Conservation (phyloP, 805 yeast genomes). For the Kurtzmaniella cleridarum region DNA sequence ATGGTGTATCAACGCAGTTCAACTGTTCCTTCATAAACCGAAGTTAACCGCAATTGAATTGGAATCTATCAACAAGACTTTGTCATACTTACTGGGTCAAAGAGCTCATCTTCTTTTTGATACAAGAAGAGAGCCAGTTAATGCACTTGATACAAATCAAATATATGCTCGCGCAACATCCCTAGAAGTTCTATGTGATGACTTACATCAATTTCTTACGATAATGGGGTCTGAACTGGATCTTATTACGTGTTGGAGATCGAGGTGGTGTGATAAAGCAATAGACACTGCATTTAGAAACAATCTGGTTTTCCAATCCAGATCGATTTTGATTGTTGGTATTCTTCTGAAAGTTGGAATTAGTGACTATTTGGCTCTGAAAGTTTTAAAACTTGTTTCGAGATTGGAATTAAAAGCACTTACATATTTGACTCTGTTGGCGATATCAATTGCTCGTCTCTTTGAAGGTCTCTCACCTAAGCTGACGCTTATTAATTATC, state of each 20-base stretch:
- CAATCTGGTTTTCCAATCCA: constrained; percentile 55
- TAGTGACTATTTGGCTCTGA: constrained; percentile 44
- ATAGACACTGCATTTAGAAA: constrained; percentile 56
- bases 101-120: constrained; percentile 68
- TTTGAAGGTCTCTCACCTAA: constrained; percentile 42
- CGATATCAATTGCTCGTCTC: constrained; percentile 44
- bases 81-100: constrained; percentile 49
- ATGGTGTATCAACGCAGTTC: constrained; percentile 60
- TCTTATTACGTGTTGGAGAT: constrained; percentile 51
- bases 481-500: constrained; percentile 42
- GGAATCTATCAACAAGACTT: constrained; percentile 41
- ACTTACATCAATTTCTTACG: constrained; percentile 48
- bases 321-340: constrained; percentile 68
- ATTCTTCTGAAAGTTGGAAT: constrained; percentile 60
- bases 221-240: constrained; percentile 38
- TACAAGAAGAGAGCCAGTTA: constrained; percentile 48
- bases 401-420: constrained; percentile 14
- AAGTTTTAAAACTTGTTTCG: constrained; percentile 21
- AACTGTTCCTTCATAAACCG: constrained; percentile 58
- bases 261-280: constrained; percentile 61
- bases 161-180: constrained; percentile 36
- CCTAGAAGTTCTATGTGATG: constrained; percentile 55
- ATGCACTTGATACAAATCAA: constrained; percentile 28
- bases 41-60: constrained; percentile 36
- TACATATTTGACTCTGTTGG: constrained; percentile 31